Percentiles rank a stretch among this genome's conserved stretches.
phyloP scores from a whole-genome alignment of 208 protist species.

The Crithidia expoeki region DNA sequence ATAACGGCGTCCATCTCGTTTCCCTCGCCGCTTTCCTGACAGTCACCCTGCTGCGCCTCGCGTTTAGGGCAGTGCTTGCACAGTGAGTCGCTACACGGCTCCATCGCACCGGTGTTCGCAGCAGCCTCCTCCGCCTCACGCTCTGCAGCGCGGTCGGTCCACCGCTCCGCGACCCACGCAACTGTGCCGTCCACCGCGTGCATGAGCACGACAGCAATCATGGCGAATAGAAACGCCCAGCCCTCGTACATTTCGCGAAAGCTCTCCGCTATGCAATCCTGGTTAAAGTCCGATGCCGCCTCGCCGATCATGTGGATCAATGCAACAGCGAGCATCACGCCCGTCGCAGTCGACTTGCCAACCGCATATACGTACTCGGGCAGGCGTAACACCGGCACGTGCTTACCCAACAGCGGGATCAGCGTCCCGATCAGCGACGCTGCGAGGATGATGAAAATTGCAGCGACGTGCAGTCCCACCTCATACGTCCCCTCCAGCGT shows the following conservation, averaged over 20 bases:
- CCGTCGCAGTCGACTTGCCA: constrained; percentile 54
- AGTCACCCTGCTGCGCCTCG: constrained; percentile 3
- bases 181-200: constrained; percentile 54
- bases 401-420: constrained; percentile 59
- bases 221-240: constrained; percentile 60
- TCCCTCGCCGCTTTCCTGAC: not conserved
- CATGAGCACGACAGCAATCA: constrained; percentile 60
- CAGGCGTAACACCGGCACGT: constrained; percentile 38
- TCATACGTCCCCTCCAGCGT: constrained; percentile 41
- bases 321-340: constrained; percentile 62
- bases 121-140: not conserved
- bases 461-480: constrained; percentile 56
- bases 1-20: constrained; percentile 6
- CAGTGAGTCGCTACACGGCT: constrained; percentile 12
- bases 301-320: constrained; percentile 59
- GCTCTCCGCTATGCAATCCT: constrained; percentile 42
- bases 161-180: constrained; percentile 27
- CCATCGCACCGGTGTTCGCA: not conserved
- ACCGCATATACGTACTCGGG: constrained; percentile 49
- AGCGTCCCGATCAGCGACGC: constrained; percentile 57
- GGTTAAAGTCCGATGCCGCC: constrained; percentile 16
- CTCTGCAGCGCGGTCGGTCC: not conserved
- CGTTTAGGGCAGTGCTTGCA: constrained; percentile 14
- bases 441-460: constrained; percentile 68
- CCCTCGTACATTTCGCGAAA: constrained; percentile 50